A percentile compares a stretch with the other conserved stretches of the same genome.
Evolutionary conservation across 495 filamentous ascomycete species (phyloP).

Genomic region (Penicillium riverlandense): DNA sequence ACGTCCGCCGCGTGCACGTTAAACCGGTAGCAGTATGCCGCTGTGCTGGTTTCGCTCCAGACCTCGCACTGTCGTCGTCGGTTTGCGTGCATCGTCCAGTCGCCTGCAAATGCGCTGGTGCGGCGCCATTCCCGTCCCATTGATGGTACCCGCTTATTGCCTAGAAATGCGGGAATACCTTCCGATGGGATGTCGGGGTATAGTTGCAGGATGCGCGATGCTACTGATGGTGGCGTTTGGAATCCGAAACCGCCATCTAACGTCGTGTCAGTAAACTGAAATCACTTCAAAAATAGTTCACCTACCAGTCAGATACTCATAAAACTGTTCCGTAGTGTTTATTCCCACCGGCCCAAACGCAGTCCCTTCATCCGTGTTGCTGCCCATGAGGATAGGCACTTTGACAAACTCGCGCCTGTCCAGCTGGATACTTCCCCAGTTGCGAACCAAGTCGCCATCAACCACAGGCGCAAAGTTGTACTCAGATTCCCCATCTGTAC

Average conservation of each 20-base stretch:
- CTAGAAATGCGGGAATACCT: constrained; percentile 37
- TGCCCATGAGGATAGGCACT: constrained; percentile 41
- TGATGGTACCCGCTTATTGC: constrained; percentile 31
- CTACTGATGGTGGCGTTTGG: constrained; percentile 23
- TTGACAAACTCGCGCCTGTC: constrained; percentile 33
- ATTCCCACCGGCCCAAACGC: constrained; percentile 36
- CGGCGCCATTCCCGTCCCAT: constrained; percentile 42
- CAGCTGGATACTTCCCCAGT: constrained; percentile 28
- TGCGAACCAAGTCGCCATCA: constrained; percentile 44
- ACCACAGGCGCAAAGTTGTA: constrained; percentile 38
- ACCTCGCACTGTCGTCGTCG: constrained; percentile 47
- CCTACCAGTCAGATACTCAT: constrained; percentile 34
- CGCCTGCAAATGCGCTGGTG: constrained; percentile 45
- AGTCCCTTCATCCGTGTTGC: constrained; percentile 44
- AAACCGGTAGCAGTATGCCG: constrained; percentile 59
- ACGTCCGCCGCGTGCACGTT: constrained; percentile 40
- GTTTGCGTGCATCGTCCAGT: constrained; percentile 48
- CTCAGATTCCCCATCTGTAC: constrained; percentile 16
- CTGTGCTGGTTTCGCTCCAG: constrained; percentile 36
- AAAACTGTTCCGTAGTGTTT: constrained; percentile 39
- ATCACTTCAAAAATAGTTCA: not conserved
- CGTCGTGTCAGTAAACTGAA: not conserved
- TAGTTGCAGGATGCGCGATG: constrained; percentile 34
- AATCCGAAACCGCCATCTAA: constrained; percentile 21
- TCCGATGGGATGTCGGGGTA: constrained; percentile 43